Conservation (phyloP, 2,329 filamentous ascomycete species). For the Fusarium setosum region DNA sequence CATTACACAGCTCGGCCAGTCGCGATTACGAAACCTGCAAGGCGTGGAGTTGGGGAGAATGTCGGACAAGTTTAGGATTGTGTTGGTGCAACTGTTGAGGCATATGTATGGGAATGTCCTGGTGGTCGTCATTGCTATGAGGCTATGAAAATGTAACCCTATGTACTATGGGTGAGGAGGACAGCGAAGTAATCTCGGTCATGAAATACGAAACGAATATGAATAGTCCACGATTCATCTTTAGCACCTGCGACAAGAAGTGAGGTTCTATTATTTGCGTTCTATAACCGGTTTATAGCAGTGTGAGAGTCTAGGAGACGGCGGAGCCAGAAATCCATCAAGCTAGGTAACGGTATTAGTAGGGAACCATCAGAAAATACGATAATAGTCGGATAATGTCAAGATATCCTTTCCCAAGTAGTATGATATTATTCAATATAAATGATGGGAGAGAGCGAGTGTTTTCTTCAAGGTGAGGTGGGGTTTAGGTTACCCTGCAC, state of each 20-base stretch:
- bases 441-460: too few species aligned
- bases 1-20: not conserved
- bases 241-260: not conserved
- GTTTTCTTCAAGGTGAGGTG: too few species aligned
- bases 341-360: too few species aligned
- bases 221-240: not conserved
- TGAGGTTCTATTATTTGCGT: not conserved
- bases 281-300: too few species aligned
- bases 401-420: too few species aligned
- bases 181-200: conserved; percentile 14
- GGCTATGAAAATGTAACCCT: not conserved
- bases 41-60: conserved; percentile 2
- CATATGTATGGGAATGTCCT: not conserved
- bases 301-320: too few species aligned
- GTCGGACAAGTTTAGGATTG: not conserved
- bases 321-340: too few species aligned
- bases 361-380: too few species aligned
- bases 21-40: not conserved
- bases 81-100: not conserved
- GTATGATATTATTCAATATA: too few species aligned
- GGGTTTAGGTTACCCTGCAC: too few species aligned
- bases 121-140: not conserved
- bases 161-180: not conserved
- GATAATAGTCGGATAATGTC: too few species aligned
- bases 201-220: conserved; percentile 13